A percentile compares a stretch with the other conserved stretches of the same genome.
These are phyloP conservation scores for Penicillium antarcticum DNA, from an alignment of 495 filamentous ascomycete genomes.

Conservation along the genomic window DNA sequence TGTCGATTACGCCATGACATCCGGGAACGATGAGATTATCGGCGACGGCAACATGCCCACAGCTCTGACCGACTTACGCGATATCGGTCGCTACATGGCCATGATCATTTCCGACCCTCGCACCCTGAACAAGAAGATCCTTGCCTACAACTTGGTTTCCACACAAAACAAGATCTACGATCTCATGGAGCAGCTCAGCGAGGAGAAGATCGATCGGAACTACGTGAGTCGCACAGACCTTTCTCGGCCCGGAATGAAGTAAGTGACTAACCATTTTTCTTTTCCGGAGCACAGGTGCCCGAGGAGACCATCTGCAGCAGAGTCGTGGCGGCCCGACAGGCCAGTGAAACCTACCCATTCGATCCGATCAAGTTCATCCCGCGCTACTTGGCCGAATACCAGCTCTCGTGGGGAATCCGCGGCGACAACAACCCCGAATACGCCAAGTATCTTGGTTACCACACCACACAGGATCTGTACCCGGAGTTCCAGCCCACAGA, in stretches of 20 bases:
- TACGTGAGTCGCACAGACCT: conserved; percentile 41
- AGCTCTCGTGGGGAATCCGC: conserved; percentile 50
- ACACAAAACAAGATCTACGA: conserved; percentile 49
- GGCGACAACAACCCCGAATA: conserved; percentile 56
- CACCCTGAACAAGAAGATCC: conserved; percentile 56
- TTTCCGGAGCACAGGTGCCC: conserved; percentile 30
- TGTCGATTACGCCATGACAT: conserved; percentile 49
- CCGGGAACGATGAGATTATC: conserved; percentile 42
- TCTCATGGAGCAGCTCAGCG: conserved; percentile 48
- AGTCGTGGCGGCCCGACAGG: conserved; percentile 37
- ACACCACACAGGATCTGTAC: conserved; percentile 54
- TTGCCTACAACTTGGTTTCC: conserved; percentile 48
- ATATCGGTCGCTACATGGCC: conserved; percentile 56
- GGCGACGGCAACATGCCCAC: conserved; percentile 49
- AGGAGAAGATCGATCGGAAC: conserved; percentile 51
- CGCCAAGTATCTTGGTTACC: conserved; percentile 57
- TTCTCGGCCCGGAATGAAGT: neutral
- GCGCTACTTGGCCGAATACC: conserved; percentile 45
- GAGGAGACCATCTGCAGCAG: conserved; percentile 43
- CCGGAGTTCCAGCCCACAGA: conserved; percentile 46
- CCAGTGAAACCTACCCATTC: conserved; percentile 48
- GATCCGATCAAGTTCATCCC: conserved; percentile 44
- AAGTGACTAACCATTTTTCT: conserved; percentile 8
- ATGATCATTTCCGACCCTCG: conserved; percentile 52
- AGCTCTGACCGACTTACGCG: conserved; percentile 49